phyloP scores from a whole-genome alignment of 768 basidiomycete species.

The Boletus speciosus region DNA sequence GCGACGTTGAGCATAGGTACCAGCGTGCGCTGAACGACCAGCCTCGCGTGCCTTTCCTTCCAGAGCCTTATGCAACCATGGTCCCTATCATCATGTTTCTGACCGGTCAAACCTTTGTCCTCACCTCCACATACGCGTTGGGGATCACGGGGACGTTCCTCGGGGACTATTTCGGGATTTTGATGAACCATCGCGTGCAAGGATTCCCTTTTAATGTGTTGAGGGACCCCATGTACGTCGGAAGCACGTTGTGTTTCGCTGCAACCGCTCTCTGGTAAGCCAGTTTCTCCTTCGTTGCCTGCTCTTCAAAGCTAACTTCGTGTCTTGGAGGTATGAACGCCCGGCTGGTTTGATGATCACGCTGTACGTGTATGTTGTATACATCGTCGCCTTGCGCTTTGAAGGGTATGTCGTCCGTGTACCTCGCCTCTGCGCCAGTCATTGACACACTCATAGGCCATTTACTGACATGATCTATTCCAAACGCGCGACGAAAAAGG shows the following conservation, averaged over 20 bases:
- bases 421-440: neutral
- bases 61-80: slow-evolving; percentile 57
- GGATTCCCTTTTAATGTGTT: slow-evolving; percentile 96
- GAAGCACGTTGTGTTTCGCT: slow-evolving; percentile 86
- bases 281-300: neutral
- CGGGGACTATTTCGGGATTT: slow-evolving; percentile 79
- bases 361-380: slow-evolving; percentile 78
- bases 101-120: slow-evolving; percentile 79
- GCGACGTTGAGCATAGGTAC: slow-evolving; percentile 48
- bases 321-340: slow-evolving; percentile 64
- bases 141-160: slow-evolving; percentile 94
- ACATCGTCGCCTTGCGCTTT: slow-evolving; percentile 76
- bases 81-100: slow-evolving; percentile 60
- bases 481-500: slow-evolving; percentile 37
- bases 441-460: slow-evolving; percentile 40
- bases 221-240: slow-evolving; percentile 95
- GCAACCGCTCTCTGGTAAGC: slow-evolving; percentile 84
- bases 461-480: slow-evolving; percentile 84
- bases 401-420: slow-evolving; percentile 68
- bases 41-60: slow-evolving; percentile 63
- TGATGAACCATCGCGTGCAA: slow-evolving; percentile 88
- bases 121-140: slow-evolving; percentile 85
- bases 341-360: slow-evolving; percentile 83
- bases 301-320: neutral
- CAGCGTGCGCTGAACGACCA: slow-evolving; percentile 72